Base-by-base conservation (phyloP, 2,329 filamentous ascomycete genomes). In the Rhinocladiella mackenziei region DNA sequence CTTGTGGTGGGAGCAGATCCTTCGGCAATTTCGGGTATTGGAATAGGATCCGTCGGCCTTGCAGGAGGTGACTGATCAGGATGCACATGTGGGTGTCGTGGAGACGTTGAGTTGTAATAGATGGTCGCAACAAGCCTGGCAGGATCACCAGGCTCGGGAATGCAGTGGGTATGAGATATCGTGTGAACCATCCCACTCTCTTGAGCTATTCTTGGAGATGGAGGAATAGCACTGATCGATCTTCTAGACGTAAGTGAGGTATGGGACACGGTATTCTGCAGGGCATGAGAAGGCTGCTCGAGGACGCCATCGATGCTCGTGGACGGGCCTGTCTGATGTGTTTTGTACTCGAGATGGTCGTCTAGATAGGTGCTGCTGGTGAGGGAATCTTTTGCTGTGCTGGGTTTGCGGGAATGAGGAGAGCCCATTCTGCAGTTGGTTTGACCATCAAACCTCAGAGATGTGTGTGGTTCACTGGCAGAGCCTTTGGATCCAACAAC, bases 1-100 rank as follows among this genome's bases (percentile, higher is more conserved):
- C 74, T 72, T 29, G 69, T 61, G 17, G 73, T 74, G 8, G 73
- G 74, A 1, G 71, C 72, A 19, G 68, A 72, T 40, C 72, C 73
- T 42, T 63, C 60, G 7, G 63, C 66, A 15, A 70, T 63, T 29
- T 59, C 59, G 14, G 68, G 68, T 11, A 64, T 56, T 3, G 66
- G 69, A 13, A 70, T 59, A 28, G 58, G 59, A 43, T 70, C 65
- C 23, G 65, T 66, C 11, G 62, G 48, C 2, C 48, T 42, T 15
- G 54, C 51, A 41, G 64, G 62, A 11, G 64, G 62, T 0, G 69
- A 66, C 19, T 67, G 62, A 53, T 75, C 72, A 41, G 72, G 68
- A 51, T 75, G 73, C 23, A 68, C 60, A 58, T 71, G 66, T 32
- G 68, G 63, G 53, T 71, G 66, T 13, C 68, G 53, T 17, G 68